phyloP scores from a whole-genome alignment of 2,329 filamentous ascomycete genomes.

The Zalaria obscura region DNA sequence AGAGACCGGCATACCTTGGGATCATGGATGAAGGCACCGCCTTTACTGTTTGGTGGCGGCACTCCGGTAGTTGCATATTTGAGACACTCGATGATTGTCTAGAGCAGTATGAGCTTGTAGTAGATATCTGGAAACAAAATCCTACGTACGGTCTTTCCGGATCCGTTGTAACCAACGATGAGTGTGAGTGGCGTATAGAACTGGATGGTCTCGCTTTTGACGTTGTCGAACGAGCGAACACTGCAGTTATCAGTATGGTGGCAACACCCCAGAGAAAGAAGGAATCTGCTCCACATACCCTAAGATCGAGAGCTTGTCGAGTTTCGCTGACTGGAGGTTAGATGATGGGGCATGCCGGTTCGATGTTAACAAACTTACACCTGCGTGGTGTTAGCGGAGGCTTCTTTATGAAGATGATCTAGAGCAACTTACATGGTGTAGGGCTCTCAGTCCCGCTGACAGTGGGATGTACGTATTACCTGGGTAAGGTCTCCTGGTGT shows the following conservation, averaged over 20 bases:
- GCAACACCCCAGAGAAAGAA: not conserved
- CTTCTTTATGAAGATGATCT: too few species aligned
- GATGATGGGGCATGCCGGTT: too few species aligned
- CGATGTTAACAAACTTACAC: too few species aligned
- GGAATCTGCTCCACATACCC: constrained; percentile 36
- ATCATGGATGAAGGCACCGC: constrained; percentile 91
- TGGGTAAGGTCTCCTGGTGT: too few species aligned
- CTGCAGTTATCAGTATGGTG: constrained; percentile 20
- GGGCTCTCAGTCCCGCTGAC: too few species aligned
- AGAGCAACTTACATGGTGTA: too few species aligned
- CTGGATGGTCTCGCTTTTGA: constrained; percentile 60
- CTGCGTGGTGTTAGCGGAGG: too few species aligned
- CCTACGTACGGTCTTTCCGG: constrained; percentile 64
- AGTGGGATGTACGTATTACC: too few species aligned
- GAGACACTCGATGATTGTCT: constrained; percentile 92
- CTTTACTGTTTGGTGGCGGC: constrained; percentile 76
- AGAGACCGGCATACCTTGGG: constrained; percentile 48
- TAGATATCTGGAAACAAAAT: not conserved
- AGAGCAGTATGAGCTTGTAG: constrained; percentile 12
- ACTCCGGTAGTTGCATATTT: constrained; percentile 96
- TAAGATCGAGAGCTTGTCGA: constrained; percentile 77
- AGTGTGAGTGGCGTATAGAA: constrained; percentile 87
- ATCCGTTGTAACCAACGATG: constrained; percentile 95
- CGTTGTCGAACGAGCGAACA: constrained; percentile 74
- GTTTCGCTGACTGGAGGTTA: constrained; percentile 47